Base-by-base conservation (phyloP, 208 protist species). In the Trypanosoma cruzi region DNA sequence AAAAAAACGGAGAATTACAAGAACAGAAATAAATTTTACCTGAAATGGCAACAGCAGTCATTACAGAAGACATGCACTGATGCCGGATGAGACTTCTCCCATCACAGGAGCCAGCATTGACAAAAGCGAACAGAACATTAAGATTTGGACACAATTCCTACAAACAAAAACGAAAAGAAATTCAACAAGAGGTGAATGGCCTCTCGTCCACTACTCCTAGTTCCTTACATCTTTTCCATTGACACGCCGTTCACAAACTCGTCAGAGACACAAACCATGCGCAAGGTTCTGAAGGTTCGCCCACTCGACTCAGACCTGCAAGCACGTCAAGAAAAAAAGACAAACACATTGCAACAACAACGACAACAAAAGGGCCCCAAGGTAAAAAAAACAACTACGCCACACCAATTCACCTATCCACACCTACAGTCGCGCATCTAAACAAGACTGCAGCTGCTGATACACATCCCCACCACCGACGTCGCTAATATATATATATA, bases 121-220 rank as follows among this genome's bases (percentile, higher is more conserved):
- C 5, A 13, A 5, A 44, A 44, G 37, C 13, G 13, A 44, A 62
- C 40, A 22, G 46, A 62, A n/a, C n/a, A n/a, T n/a, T n/a, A n/a
- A n/a, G n/a, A n/a, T n/a, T n/a, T 28, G 32, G 34, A 6, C 32
- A 59, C 24, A 59, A 28, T 26, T 42, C 13, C 54, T 22, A 59
- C 28, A 26, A 59, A 59, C 54, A 59, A 59, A 13, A 28, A 59
- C 24, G 20, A 10, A 59, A 59, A 59, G 20, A 20, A 59, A 6
- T 59, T 10, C 10, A 6, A 59, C 5, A 13, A 6, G 4, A 24
- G 5, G 5, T 44, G 13, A 44, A 44, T 44, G 8, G 13, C 37
- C 13, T 13, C 37, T 13, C 8, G 13, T 13, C 37, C n/a, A n/a
- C n/a, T n/a, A n/a, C n/a, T n/a, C n/a, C n/a, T n/a, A n/a, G n/a